Percentiles rank a stretch among this genome's conserved stretches.
phyloP scores from a whole-genome alignment of 495 filamentous ascomycete species.

The Lepraria neglecta region DNA sequence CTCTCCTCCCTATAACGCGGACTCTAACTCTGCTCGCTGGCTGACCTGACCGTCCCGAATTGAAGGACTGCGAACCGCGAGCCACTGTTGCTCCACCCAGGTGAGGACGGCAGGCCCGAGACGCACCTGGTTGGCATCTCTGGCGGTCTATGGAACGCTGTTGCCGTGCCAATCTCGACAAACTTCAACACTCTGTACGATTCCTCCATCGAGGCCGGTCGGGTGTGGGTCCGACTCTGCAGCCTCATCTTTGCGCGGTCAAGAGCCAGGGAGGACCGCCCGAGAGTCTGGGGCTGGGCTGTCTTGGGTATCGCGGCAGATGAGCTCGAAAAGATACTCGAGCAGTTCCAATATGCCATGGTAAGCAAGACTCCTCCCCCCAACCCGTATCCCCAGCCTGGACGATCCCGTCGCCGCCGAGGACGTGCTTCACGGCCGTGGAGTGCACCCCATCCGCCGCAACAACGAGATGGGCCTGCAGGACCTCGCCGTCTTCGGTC shows the following conservation, averaged over 20 bases:
- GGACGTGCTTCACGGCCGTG: conserved; percentile 7
- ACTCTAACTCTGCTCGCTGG: too few relatives aligned
- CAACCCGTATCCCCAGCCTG: conserved; percentile 12
- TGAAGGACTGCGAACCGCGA: conserved; percentile 12
- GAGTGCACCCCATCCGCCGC: conserved; percentile 46
- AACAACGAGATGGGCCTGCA: conserved; percentile 40
- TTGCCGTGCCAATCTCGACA: conserved; percentile 9
- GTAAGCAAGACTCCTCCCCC: conserved; percentile 1
- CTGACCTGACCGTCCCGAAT: too few relatives aligned
- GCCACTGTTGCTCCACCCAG: conserved; percentile 10
- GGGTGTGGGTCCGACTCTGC: conserved; percentile 12
- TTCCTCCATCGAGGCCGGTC: conserved; percentile 7
- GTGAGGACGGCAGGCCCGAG: conserved; percentile 2
- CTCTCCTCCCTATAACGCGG: too few relatives aligned
- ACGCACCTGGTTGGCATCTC: conserved; percentile 16
- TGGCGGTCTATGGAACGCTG: conserved; percentile 14
- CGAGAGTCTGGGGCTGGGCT: conserved; percentile 15
- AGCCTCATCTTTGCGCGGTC: conserved; percentile 13
- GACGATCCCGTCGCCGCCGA: conserved; percentile 9
- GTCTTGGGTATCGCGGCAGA: conserved; percentile 8
- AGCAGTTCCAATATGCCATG: conserved; percentile 16
- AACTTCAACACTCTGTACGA: conserved; percentile 18
- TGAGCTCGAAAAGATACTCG: conserved; percentile 12
- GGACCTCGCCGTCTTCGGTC: conserved; percentile 22
- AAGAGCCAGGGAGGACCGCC: conserved; percentile 14